Base-by-base conservation (phyloP, 2,329 filamentous ascomycete species). In the Stachybotrys chlorohalonatus region DNA sequence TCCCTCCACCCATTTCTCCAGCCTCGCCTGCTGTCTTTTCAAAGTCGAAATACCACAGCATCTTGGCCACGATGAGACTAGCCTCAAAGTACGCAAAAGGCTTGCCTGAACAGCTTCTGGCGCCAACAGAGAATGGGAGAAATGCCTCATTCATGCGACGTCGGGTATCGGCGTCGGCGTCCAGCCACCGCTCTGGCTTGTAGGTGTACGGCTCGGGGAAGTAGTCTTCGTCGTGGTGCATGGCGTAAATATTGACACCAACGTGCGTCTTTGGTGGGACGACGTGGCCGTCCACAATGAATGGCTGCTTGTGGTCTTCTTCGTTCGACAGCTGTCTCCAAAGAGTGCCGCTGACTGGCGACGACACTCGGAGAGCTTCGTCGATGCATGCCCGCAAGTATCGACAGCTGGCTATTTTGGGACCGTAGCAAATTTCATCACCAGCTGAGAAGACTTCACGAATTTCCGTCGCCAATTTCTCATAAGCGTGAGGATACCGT, bases 151-250 rank as follows among this genome's bases (percentile, higher is more conserved):
- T 42, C 50, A 52, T 52, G 11, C 36, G 13, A 11, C 9, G n/a
- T 8, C n/a, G 13, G 7, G 31, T 45, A 13, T 42, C n/a, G 8
- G 17, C 50, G n/a, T 42, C 32, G 13, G 50, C 13, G 15, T 45
- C 50, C n/a, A 52, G 32, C 50, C 50, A 52, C 13, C 50, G 50
- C 50, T 52, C 50, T 9, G 50, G 50, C 32, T 45, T 52, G 36
- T 39, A 52, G 13, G 32, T 30, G n/a, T 42, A 52, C 7, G 50
- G 36, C 5, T 52, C 50, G 11, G 50, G 50, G 50, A 52, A 52
- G 17, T 52, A 52, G 5, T 45, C 32, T 24, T 52, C 50, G 50
- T 52, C 39, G 36, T 52, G 50, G 16, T 52, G 50, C 13, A 52
- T 32, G 13, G 50, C 9, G 13, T 52, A 52, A 3, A 24, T 16